Conservation (phyloP, 1,284 basidiomycete genomes). For the Blastosporella zonata region DNA sequence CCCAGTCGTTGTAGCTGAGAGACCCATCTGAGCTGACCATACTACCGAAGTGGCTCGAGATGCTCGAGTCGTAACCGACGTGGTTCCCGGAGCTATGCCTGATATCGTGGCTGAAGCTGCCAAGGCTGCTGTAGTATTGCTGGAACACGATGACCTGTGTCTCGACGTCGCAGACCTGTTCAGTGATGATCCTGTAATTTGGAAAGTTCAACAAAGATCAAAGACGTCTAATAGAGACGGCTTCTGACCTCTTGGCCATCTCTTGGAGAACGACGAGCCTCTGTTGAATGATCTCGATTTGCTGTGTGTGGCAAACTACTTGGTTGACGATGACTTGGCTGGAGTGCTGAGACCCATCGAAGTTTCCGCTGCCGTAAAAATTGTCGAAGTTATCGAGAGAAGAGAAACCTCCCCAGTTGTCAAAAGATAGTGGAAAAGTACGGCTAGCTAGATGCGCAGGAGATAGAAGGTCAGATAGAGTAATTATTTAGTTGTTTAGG, state of each 20-base stretch:
- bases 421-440: conserved; percentile 28
- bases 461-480: neutral
- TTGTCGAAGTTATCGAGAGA: conserved; percentile 37
- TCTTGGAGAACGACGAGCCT: conserved; percentile 40
- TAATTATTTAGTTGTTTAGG: neutral
- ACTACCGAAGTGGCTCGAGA: conserved; percentile 29
- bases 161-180: conserved; percentile 38
- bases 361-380: conserved; percentile 40
- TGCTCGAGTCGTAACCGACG: conserved; percentile 34
- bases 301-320: conserved; percentile 36
- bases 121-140: conserved; percentile 33
- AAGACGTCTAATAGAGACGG: neutral
- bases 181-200: conserved; percentile 33
- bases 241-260: conserved; percentile 36
- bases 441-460: conserved; percentile 14
- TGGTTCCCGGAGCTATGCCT: conserved; percentile 31
- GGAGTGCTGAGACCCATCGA: conserved; percentile 32
- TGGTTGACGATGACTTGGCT: conserved; percentile 29
- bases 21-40: conserved; percentile 33
- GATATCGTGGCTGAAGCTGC: conserved; percentile 35
- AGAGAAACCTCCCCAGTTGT: conserved; percentile 34
- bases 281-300: conserved; percentile 38
- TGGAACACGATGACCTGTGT: conserved; percentile 36
- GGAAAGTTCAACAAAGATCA: neutral
- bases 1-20: conserved; percentile 32